Evolutionary conservation across 106 monocot species (phyloP).

Genomic region (Dioscorea dumetorum): DNA sequence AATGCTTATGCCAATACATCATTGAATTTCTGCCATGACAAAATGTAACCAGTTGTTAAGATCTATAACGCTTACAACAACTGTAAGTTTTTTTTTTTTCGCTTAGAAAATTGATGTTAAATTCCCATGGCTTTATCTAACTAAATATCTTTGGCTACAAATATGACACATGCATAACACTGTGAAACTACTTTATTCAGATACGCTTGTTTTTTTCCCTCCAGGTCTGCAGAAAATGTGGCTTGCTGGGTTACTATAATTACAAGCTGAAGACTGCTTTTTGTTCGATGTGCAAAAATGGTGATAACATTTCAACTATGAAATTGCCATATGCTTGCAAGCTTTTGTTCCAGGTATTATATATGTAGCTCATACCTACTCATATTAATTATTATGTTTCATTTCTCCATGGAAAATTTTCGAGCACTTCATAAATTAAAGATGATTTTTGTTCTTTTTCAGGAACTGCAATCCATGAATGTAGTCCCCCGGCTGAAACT

Average conservation of each 20-base stretch:
- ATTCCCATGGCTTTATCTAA: no score
- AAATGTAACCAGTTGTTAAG: no score
- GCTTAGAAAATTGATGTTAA: no score
- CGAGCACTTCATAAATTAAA: background rate
- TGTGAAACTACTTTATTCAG: no score
- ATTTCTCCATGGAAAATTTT: background rate
- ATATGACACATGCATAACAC: no score
- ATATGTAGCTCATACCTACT: background rate
- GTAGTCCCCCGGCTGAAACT: constrained; percentile 73
- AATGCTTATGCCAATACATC: no score
- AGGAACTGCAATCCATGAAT: constrained; percentile 92
- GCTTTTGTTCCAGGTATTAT: constrained; percentile 80
- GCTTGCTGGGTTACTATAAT: constrained; percentile 91
- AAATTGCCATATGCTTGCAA: constrained; percentile 98
- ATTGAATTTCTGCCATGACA: no score
- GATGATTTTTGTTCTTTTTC: background rate
- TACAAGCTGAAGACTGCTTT: constrained; percentile 73
- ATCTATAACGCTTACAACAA: no score
- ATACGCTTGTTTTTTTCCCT: background rate
- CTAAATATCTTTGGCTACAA: no score
- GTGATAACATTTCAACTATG: constrained; percentile 73
- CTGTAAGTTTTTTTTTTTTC: no score
- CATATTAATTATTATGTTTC: background rate
- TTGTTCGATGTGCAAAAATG: constrained; percentile 91
- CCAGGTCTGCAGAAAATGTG: constrained; percentile 88